Base-by-base conservation (phyloP, 805 yeast genomes). In the Saccharomycopsis microspora region DNA sequence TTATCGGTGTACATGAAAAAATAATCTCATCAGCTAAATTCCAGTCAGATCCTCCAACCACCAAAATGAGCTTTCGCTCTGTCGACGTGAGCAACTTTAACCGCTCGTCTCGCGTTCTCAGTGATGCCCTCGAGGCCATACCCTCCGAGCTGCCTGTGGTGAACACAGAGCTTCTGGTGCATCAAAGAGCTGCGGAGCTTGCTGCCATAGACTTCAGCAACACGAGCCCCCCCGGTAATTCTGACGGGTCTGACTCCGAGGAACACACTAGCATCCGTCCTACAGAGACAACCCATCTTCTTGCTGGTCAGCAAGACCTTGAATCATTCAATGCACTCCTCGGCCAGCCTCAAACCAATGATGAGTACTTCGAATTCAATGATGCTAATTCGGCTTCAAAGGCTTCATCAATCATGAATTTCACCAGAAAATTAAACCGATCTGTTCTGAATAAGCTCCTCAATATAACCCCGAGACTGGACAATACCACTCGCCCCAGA, bases 381-480 rank as follows among this genome's bases (percentile, higher is more conserved):
- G 48, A 49, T 5, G 36, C 28, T 11, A 29, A 42, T 10, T 43
- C 48, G 6, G 32, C 42, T 9, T 45, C 52, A 9, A 48, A 43
- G 37, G 39, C 48, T 7, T 49, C 55, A 11, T 47, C 51, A 5
- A 47, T 49, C 2, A 44, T 52, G n/a, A 52, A 49, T 37, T 52
- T 51, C 48, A 51, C 54, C n/a, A 45, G 41, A 33, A 51, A 49
- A 35, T 30, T 51, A n/a, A 51, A 51, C 35, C 41, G 54, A 28
- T 44, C 50, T 11, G 54, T 51, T 35, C 46, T 50, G 5, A 48
- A 42, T 32, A 51, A 51, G 34, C 43, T 51, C 30, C 29, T 51
- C 19, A 49, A 43, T 31, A 44, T 47, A 7, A 33, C 39, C 19
- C 41, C 41, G 29, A 8, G 27, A 8, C 11, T n/a, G n/a, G 37